Percentiles rank a stretch among this genome's conserved stretches.
Conservation (phyloP, 2,329 filamentous ascomycete genomes). For the Monascus ruber region DNA sequence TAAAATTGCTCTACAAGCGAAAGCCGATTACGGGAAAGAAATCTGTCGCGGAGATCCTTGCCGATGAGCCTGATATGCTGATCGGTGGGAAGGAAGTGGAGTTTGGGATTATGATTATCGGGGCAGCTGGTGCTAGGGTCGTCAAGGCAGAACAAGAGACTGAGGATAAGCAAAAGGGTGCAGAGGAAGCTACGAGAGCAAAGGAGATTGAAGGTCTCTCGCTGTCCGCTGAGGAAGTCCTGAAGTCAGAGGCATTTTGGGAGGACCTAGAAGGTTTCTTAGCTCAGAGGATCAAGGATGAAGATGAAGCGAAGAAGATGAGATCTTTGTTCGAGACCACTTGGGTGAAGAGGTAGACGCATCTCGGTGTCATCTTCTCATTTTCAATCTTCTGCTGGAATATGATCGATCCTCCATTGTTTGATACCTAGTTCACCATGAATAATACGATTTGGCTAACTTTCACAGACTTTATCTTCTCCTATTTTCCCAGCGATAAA, state of each 20-base stretch:
- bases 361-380: too few relatives aligned
- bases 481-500: too few relatives aligned
- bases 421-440: constrained; percentile 4
- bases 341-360: constrained; percentile 37
- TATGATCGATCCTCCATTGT: background rate
- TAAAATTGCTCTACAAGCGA: constrained; percentile 77
- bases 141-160: constrained; percentile 25
- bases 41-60: constrained; percentile 61
- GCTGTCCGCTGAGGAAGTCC: constrained; percentile 46
- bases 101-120: constrained; percentile 80
- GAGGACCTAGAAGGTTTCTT: constrained; percentile 70
- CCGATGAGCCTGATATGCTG: constrained; percentile 38
- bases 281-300: constrained; percentile 65
- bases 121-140: constrained; percentile 44
- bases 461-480: too few relatives aligned
- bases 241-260: constrained; percentile 74
- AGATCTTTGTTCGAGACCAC: constrained; percentile 57
- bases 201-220: constrained; percentile 34
- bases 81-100: constrained; percentile 46
- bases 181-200: constrained; percentile 16
- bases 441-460: background rate
- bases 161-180: constrained; percentile 15
- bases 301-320: constrained; percentile 51
- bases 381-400: too few relatives aligned
- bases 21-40: constrained; percentile 78